These are phyloP conservation scores for Colletotrichum trifolii DNA, from an alignment of 2,329 filamentous ascomycete species.

Conservation along the genomic window DNA sequence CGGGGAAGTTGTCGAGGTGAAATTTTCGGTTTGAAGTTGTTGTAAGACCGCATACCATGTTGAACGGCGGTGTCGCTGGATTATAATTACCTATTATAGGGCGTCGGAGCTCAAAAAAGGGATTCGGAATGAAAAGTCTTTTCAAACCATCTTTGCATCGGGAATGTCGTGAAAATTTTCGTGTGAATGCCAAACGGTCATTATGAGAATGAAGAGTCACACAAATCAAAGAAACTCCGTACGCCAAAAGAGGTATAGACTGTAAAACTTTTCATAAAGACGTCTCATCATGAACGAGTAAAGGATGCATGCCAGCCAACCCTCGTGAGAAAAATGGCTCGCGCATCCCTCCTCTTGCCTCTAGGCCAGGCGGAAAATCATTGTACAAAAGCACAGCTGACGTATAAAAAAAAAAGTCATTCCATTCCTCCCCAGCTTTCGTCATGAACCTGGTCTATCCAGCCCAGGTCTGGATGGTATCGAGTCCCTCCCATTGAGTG, in stretches of 20 bases:
- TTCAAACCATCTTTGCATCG: not conserved
- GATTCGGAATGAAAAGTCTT: constrained; percentile 11
- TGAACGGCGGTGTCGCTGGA: constrained; percentile 21
- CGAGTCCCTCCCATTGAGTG: constrained; percentile 21
- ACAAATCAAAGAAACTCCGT: constrained; percentile 1
- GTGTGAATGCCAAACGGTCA: constrained; percentile 1
- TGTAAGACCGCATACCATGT: constrained; percentile 19
- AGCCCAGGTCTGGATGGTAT: constrained; percentile 30
- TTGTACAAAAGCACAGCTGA: constrained; percentile 22
- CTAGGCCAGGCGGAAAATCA: constrained; percentile 13
- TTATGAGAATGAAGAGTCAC: not conserved
- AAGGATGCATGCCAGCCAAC: constrained; percentile 3
- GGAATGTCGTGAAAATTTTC: not conserved
- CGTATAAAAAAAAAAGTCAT: constrained; percentile 13
- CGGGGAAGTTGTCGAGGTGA: not conserved
- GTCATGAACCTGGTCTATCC: constrained; percentile 25
- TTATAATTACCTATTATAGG: constrained; percentile 36
- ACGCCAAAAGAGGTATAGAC: constrained; percentile 4
- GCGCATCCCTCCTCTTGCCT: not conserved
- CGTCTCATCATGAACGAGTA: constrained; percentile 22
- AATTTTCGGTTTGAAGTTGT: constrained; percentile 21
- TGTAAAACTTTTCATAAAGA: constrained; percentile 24
- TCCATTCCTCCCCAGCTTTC: not conserved
- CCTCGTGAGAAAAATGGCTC: not conserved
- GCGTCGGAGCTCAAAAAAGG: constrained; percentile 31